phyloP scores from a whole-genome alignment of 1,284 basidiomycete species.

The Irpex sp. region DNA sequence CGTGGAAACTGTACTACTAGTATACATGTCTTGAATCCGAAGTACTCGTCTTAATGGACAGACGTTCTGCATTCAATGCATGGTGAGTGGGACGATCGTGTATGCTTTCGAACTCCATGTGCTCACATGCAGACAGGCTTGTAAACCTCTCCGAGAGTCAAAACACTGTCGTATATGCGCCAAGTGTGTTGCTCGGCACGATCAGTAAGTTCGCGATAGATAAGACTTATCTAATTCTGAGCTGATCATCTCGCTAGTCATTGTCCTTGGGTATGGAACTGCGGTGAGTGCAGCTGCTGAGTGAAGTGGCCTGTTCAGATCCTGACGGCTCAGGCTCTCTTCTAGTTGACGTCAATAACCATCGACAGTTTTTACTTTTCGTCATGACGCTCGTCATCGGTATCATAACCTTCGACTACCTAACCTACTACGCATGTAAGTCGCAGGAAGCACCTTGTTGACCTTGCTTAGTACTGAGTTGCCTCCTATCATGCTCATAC shows the following conservation, averaged over 20 bases:
- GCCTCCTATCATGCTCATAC: constrained; percentile 23
- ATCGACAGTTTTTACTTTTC: constrained; percentile 92
- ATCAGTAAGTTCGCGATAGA: constrained; percentile 65
- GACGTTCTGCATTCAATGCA: constrained; percentile 93
- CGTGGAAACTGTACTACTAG: too few relatives aligned
- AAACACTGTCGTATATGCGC: constrained; percentile 96
- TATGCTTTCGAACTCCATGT: background rate
- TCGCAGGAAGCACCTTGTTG: background rate
- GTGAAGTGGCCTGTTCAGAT: background rate
- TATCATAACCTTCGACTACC: constrained; percentile 77
- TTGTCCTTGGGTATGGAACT: constrained; percentile 99
- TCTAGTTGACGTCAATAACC: constrained; percentile 90
- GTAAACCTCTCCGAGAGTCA: constrained; percentile 88
- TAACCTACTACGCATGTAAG: constrained; percentile 81
- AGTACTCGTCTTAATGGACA: constrained; percentile 77
- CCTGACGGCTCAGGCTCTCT: constrained; percentile 2
- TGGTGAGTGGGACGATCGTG: constrained; percentile 45
- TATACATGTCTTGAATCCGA: too few relatives aligned
- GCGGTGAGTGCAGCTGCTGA: constrained; percentile 50
- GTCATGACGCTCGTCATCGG: constrained; percentile 82
- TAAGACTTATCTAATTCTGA: background rate
- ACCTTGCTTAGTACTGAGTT: background rate
- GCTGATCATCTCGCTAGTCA: constrained; percentile 51
- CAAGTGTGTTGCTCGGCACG: constrained; percentile 84
- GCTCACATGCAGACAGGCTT: constrained; percentile 45